These are phyloP conservation scores for Irpex sp. DNA, from an alignment of 1,284 basidiomycete species.

Conservation along the genomic window DNA sequence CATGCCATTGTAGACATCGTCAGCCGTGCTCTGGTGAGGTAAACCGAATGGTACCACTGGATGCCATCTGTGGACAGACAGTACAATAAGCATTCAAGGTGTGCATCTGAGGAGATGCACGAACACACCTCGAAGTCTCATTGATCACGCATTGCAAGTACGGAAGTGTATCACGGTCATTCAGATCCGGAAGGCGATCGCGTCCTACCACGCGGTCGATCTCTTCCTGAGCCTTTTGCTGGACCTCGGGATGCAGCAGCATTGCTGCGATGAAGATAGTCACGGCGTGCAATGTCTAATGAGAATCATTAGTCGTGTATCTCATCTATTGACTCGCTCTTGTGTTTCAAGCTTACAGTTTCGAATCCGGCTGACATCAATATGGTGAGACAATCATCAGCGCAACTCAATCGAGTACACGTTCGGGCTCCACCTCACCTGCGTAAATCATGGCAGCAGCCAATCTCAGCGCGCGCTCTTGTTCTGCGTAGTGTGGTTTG, in stretches of 20 bases:
- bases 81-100: too few species aligned
- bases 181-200: conserved; percentile 13
- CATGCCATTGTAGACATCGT: conserved; percentile 9
- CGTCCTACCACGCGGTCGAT: conserved; percentile 13
- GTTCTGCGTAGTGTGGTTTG: background rate
- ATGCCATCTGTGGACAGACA: conserved; percentile 1
- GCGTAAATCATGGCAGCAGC: background rate
- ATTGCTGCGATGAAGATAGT: conserved; percentile 12
- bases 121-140: conserved; percentile 10
- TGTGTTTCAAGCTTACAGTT: background rate
- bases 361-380: background rate
- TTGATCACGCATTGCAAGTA: conserved; percentile 12
- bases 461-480: background rate
- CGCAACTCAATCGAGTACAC: too few species aligned
- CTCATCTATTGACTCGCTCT: background rate
- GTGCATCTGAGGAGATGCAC: too few species aligned
- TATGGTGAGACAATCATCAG: background rate
- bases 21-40: background rate
- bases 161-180: conserved; percentile 13
- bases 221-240: conserved; percentile 11
- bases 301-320: background rate
- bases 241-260: conserved; percentile 12
- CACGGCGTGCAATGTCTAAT: conserved; percentile 5
- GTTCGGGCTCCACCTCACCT: background rate
- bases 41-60: conserved; percentile 2